Percentiles rank a stretch among this genome's conserved stretches.
Evolutionary conservation across 169 alveolate species (phyloP).

Genomic region (Perkinsus olseni): DNA sequence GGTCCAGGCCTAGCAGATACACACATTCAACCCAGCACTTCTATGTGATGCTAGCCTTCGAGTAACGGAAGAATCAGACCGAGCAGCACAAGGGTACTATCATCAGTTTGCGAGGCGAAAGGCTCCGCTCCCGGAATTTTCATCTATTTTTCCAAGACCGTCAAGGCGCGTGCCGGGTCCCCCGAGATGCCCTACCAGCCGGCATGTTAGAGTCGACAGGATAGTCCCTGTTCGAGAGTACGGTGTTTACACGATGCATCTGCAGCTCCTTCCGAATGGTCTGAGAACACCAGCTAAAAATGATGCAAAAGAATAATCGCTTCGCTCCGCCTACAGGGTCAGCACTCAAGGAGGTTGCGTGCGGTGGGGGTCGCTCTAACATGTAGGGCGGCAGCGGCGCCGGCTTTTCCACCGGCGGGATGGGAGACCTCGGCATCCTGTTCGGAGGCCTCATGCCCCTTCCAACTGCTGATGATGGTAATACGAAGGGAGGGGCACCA

Average conservation of each 20-base stretch:
- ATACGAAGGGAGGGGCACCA: not conserved
- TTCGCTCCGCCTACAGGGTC: constrained; percentile 1
- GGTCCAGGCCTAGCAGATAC: no score
- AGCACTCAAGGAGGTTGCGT: not conserved
- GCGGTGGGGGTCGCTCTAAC: not conserved
- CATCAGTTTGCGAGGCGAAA: not conserved
- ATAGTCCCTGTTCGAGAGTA: not conserved
- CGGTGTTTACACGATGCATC: not conserved
- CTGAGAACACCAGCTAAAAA: not conserved
- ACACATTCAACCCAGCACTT: no score
- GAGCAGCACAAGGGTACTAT: no score
- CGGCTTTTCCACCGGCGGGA: not conserved
- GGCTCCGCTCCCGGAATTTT: no score
- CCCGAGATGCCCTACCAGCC: not conserved
- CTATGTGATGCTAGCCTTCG: no score
- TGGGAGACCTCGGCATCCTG: not conserved
- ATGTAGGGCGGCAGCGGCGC: not conserved
- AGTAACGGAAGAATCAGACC: no score
- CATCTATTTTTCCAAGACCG: no score
- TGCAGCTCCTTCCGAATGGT: not conserved
- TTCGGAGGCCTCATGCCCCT: not conserved
- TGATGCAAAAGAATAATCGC: not conserved
- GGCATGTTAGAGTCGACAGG: not conserved
- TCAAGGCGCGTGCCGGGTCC: no score
- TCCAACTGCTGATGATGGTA: not conserved